Base-by-base conservation (phyloP, 495 filamentous ascomycete genomes). In the Penicillium chermesinum region DNA sequence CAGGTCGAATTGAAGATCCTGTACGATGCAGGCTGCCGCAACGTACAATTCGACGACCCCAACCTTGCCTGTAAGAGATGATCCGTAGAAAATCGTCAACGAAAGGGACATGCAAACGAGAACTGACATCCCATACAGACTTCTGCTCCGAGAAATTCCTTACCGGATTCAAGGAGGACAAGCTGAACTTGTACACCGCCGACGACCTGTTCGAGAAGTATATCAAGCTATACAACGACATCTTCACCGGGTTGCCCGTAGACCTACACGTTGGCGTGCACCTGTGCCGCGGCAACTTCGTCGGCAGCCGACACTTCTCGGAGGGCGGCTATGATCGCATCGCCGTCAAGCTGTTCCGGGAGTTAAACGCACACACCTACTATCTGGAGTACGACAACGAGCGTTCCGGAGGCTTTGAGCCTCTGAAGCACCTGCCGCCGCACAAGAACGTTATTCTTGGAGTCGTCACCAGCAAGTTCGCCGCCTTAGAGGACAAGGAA, bases 331-430 rank as follows among this genome's bases (percentile, higher is more conserved):
- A 91, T 65, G 87, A 91, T 65, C 73, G 78, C 44, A 88, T 93
- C 50, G 87, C 88, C 38, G 76, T 77, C 55, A 87, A 86, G 71
- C 77, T 93, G 12, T 93, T 93, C 75, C 73, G 82, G 48, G 71
- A 85, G 49, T 74, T 90, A 35, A 79, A 87, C 50, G 81, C 89
- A 13, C 77, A 85, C 66, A 88, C 86, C 4, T 91, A 86, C 70
- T 90, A 88, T 61, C 81, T 91, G 44, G 87, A 91, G 64, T 91
- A 89, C 65, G 87, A 90, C 70, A 89, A 84, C 12, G 73, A 75
- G 19, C 78, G 87, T 3, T 76, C 84, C 9, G 87, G 88, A 13
- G 83, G 85, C 18, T 91, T 93, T 57, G 86, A 89, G 69, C 86
- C 87, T 13, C 77, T 90, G 37, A 81, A 77, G 67, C 72, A 79